Evolutionary conservation across 306 rosid genomes (phyloP).

Genomic region (Gynostemma pentaphyllum): DNA sequence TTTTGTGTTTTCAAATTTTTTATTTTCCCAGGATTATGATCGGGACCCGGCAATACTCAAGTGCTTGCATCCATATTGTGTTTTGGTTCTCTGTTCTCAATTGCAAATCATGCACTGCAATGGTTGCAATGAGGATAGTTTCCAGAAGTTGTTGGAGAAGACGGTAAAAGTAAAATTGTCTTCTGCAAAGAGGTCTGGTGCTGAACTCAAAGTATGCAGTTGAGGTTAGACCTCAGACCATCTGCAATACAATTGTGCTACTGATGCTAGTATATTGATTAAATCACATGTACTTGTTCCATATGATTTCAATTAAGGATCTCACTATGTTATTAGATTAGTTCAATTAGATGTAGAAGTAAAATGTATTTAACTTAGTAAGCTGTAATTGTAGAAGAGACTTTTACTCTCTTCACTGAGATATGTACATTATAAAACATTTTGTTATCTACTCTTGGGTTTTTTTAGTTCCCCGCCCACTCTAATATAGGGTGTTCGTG

Average conservation of each 20-base stretch:
- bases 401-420: too few relatives aligned
- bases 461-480: too few relatives aligned
- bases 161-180: neutral
- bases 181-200: neutral
- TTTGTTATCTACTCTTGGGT: too few relatives aligned
- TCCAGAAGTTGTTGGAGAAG: slow-evolving; percentile 48
- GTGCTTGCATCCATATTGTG: slow-evolving; percentile 41
- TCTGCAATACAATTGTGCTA: neutral
- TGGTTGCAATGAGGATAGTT: slow-evolving; percentile 42
- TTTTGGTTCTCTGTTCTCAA: slow-evolving; percentile 46
- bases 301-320: neutral
- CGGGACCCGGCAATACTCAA: slow-evolving; percentile 55
- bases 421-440: too few relatives aligned
- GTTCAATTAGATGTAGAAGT: neutral
- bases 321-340: neutral
- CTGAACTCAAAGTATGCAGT: neutral
- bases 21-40: slow-evolving; percentile 63
- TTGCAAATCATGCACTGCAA: slow-evolving; percentile 31
- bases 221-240: slow-evolving; percentile 1
- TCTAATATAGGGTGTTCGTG: too few relatives aligned
- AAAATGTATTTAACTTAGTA: neutral
- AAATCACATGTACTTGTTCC: neutral
- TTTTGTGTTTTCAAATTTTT: neutral
- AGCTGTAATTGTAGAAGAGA: too few relatives aligned
- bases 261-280: neutral